Base-by-base conservation (phyloP, 1,284 basidiomycete species). In the Cutaneotrichosporon daszewskae region DNA sequence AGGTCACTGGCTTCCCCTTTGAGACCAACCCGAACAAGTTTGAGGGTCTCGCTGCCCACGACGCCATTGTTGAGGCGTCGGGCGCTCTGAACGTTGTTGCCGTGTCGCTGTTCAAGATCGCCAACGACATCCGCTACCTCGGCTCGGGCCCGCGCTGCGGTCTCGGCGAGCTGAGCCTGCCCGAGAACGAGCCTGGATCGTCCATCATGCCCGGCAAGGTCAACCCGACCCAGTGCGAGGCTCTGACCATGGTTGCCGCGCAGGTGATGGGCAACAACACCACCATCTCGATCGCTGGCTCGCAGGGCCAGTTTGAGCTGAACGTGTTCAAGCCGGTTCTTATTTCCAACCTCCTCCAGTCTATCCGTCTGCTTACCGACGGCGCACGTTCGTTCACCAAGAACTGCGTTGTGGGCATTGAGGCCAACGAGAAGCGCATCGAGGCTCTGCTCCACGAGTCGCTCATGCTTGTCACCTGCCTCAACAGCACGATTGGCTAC, bases 201-300 rank as follows among this genome's bases (percentile, higher is more conserved):
- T 95, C 90, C 51, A 98, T 99, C 75, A 99, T 99, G 95, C 95
- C 95, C 17, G 95, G 95, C 54, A 98, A 99, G 66, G 95, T 99
- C 48, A 99, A 99, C 76, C 95, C 95, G 14, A 99, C 95, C 5
- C 95, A 99, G 72, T 98, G 95, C 62, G 95, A 99, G 75, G 95
- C 95, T 11, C 73, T 95, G 50, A 98, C 95, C 19, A 98, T 98
- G 95, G 90, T 98, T 32, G 89, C 91, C 36, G 90, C 94, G 0
- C 95, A 98, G 72, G 94, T 98, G 9, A 95, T 98, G 73, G 95
- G 95, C 38, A 99, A 98, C 75, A 87, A 98, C 72, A 92, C 89
- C 28, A 76, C 85, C 45, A 90, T 98, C 67, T 87, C 84, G 58
- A 77, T 99, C 52, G 94, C 91, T 32, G 90, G 95, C 45, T 83